Conservation (phyloP, 768 basidiomycete genomes). For the Kwoniella sp. region DNA sequence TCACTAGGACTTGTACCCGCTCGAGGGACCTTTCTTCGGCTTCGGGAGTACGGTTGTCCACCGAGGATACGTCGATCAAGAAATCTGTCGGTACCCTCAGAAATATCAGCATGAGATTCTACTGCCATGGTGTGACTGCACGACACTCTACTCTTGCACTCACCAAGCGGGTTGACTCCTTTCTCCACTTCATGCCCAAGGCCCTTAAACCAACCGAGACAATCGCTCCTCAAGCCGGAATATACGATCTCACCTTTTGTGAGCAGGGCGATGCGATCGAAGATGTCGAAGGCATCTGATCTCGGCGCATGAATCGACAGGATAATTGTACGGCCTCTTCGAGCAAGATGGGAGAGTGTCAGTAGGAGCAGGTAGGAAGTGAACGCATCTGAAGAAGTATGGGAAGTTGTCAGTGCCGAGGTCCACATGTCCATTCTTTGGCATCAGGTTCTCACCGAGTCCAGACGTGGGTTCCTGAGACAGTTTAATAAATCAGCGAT, state of each 20-base stretch:
- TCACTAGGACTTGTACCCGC: slow-evolving; percentile 54
- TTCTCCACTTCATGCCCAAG: slow-evolving; percentile 51
- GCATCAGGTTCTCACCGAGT: slow-evolving; percentile 28
- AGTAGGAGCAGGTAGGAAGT: slow-evolving; percentile 53
- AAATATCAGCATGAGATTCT: neutral
- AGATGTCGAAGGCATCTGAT: slow-evolving; percentile 64
- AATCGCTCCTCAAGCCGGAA: slow-evolving; percentile 55
- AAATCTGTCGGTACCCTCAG: slow-evolving; percentile 44
- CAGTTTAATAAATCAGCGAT: neutral
- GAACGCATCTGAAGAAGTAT: slow-evolving; percentile 42
- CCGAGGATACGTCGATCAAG: slow-evolving; percentile 57
- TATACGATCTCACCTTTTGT: slow-evolving; percentile 62
- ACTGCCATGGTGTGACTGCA: no score
- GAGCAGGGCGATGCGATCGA: slow-evolving; percentile 65
- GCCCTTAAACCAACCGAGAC: slow-evolving; percentile 57
- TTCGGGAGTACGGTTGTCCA: slow-evolving; percentile 58
- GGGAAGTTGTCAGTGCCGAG: no score
- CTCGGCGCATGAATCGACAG: slow-evolving; percentile 72
- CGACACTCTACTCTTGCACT: no score
- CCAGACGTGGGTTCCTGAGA: slow-evolving; percentile 42
- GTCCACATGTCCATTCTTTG: no score
- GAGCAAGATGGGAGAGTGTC: slow-evolving; percentile 48
- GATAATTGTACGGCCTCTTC: slow-evolving; percentile 60
- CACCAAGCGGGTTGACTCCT: slow-evolving; percentile 59
- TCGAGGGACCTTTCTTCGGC: slow-evolving; percentile 55